A percentile compares a stretch with the other conserved stretches of the same genome.
Evolutionary conservation across 2,329 filamentous ascomycete species (phyloP).

Genomic region (Chaetomiaceae sp.): DNA sequence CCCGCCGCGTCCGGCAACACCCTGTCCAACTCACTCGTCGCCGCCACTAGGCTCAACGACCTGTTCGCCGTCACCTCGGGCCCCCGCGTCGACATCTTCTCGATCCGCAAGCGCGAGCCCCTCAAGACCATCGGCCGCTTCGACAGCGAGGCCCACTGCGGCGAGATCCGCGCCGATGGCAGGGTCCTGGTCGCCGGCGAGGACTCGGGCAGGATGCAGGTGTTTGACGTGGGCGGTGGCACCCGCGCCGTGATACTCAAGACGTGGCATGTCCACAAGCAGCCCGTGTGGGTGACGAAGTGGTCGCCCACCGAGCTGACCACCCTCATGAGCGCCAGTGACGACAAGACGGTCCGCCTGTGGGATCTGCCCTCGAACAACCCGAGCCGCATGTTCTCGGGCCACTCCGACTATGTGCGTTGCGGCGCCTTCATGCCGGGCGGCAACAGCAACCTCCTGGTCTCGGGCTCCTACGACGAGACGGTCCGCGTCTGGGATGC

Average conservation of each 20-base stretch:
- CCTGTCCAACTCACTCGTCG: constrained; percentile 33
- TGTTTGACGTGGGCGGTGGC: constrained; percentile 70
- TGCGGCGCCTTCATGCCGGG: constrained; percentile 80
- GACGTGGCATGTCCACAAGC: constrained; percentile 92
- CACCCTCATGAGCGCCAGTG: constrained; percentile 79
- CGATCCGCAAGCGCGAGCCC: constrained; percentile 82
- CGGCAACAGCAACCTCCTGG: constrained; percentile 64
- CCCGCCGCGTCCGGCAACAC: constrained; percentile 45
- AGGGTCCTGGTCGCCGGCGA: constrained; percentile 87
- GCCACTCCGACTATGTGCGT: constrained; percentile 90
- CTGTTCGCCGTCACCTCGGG: constrained; percentile 93
- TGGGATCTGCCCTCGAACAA: constrained; percentile 87
- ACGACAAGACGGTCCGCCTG: constrained; percentile 85
- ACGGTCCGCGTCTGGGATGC: constrained; percentile 94
- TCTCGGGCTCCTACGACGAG: constrained; percentile 90
- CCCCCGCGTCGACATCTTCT: constrained; percentile 89
- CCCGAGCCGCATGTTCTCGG: constrained; percentile 71
- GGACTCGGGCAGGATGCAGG: constrained; percentile 86
- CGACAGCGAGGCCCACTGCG: constrained; percentile 83
- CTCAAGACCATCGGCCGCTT: constrained; percentile 94
- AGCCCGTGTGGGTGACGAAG: constrained; percentile 85
- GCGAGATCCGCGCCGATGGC: constrained; percentile 83
- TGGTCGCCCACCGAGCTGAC: constrained; percentile 91
- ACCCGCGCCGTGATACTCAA: constrained; percentile 82
- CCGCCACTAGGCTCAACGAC: constrained; percentile 52